Percentiles rank a stretch among this genome's conserved stretches.
These are phyloP conservation scores for Trichophyton benhamiae DNA, from an alignment of 2,329 filamentous ascomycete genomes.

Conservation along the genomic window DNA sequence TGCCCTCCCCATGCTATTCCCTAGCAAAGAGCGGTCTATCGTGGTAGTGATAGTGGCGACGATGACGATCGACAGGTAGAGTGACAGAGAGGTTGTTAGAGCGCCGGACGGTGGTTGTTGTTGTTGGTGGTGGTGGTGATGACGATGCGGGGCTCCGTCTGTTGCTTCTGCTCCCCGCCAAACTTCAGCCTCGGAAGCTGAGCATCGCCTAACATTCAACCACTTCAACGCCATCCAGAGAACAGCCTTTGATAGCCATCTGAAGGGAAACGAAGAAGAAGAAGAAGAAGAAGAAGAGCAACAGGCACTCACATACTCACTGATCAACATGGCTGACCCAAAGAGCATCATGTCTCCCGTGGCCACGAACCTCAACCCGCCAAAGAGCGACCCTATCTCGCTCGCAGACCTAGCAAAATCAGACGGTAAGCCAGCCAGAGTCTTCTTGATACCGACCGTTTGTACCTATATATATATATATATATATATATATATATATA, in stretches of 20 bases:
- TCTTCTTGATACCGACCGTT: not conserved
- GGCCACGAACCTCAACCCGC: slow-evolving; percentile 49
- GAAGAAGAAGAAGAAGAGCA: not conserved
- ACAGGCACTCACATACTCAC: not conserved
- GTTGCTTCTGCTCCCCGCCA: not conserved
- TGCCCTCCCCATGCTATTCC: too few relatives aligned
- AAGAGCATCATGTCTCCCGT: slow-evolving; percentile 15
- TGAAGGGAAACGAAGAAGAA: not conserved
- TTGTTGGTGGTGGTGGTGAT: not conserved
- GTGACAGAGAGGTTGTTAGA: too few relatives aligned
- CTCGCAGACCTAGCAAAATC: slow-evolving; percentile 65
- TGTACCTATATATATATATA: too few relatives aligned
- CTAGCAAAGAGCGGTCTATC: too few relatives aligned
- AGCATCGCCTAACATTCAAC: not conserved
- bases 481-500: too few relatives aligned
- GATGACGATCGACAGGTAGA: not conserved
- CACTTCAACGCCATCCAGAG: not conserved
- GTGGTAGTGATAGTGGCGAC: not conserved
- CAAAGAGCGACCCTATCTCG: slow-evolving; percentile 80
- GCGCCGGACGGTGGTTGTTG: not conserved
- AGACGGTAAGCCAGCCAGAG: slow-evolving; percentile 51
- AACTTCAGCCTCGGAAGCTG: not conserved
- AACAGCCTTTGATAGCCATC: not conserved
- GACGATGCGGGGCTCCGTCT: not conserved
- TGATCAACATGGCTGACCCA: slow-evolving; percentile 6